phyloP scores from a whole-genome alignment of 805 yeast genomes.

The Brettanomyces bruxellensis region DNA sequence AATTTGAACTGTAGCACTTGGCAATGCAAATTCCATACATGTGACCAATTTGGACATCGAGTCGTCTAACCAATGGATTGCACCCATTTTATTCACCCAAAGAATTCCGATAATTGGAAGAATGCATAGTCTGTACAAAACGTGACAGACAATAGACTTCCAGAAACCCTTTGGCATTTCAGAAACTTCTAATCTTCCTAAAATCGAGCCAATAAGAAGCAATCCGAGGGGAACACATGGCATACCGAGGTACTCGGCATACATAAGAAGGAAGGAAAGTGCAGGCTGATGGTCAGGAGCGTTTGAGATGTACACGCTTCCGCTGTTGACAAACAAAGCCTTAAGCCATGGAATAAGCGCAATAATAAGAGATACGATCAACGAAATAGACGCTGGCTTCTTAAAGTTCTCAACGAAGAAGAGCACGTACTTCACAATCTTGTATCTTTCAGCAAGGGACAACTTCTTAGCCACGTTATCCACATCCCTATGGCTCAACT shows the following conservation, averaged over 20 bases:
- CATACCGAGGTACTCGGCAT: slow-evolving; percentile 36
- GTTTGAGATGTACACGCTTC: slow-evolving; percentile 20
- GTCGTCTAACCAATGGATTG: slow-evolving; percentile 40
- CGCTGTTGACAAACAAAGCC: slow-evolving; percentile 32
- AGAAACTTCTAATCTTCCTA: slow-evolving; percentile 39
- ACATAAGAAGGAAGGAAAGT: slow-evolving; percentile 42
- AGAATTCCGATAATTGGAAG: slow-evolving; percentile 48
- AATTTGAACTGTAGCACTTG: slow-evolving; percentile 52
- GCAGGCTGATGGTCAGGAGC: slow-evolving; percentile 48
- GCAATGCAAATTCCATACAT: slow-evolving; percentile 41
- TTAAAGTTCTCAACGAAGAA: slow-evolving; percentile 32
- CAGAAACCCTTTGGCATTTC: slow-evolving; percentile 44
- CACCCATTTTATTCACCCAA: slow-evolving; percentile 33
- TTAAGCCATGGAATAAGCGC: slow-evolving; percentile 49
- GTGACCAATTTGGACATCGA: slow-evolving; percentile 33
- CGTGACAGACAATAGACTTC: slow-evolving; percentile 41
- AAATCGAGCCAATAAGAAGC: slow-evolving; percentile 43
- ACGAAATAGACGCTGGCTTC: slow-evolving; percentile 40
- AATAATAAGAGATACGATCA: slow-evolving; percentile 35
- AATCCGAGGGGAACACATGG: slow-evolving; percentile 53
- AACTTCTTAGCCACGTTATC: slow-evolving; percentile 15
- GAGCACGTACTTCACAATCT: slow-evolving; percentile 15
- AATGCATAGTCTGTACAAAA: slow-evolving; percentile 32
- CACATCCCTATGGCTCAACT: slow-evolving; percentile 18
- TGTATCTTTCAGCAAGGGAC: slow-evolving; percentile 19